Evolutionary conservation across 345 rosid genomes (phyloP), one percentile per base, ranked within the genome.

Genomic region (Barbarea vulgaris): DNA sequence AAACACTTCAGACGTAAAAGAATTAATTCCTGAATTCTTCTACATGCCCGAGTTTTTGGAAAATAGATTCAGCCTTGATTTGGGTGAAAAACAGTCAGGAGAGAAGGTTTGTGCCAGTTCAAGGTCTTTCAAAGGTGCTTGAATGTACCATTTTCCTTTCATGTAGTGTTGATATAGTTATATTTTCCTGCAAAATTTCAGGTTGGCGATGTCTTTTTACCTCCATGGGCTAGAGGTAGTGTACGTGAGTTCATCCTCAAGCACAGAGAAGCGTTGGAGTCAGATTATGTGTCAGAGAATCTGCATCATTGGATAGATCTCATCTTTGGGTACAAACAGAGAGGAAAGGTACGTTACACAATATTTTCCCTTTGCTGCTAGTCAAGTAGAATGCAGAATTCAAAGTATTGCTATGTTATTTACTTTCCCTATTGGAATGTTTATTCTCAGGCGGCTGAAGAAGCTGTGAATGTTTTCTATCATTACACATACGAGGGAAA

Each of bases 401-500:
- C 44, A 30, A 64, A 64, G 33, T 56, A 10, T 55, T 77, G 61
- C 51, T 19, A 42, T 76, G 76, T 64, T 70, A 36, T 52, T 59
- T 51, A 78, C 55, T 21, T 27, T 79, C 41, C 22, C 42, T 28
- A 64, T 54, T 64, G 70, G 64, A 59, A 57, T 74, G 67, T 76
- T 53, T 25, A 60, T 70, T 79, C 74, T 64, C 89, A 96, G 99
- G 97, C 91, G 5, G 97, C 99, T 65, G 99, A 96, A 86, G 99
- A 96, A 70, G 95, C 97, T 66, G 93, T 93, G 21, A 96, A 96
- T 83, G 99, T 96, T 69, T 96, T 93, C 91, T 96, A 96, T 79
- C 99, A 96, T 79, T 96, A 96, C 87, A 96, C 99, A 12, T 96
- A 96, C 31, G 99, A 96, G 80, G 99, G 99, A 25, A 96, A 93